Base-by-base conservation (phyloP, 2,329 filamentous ascomycete genomes). In the Magnaporthiopsis poae region DNA sequence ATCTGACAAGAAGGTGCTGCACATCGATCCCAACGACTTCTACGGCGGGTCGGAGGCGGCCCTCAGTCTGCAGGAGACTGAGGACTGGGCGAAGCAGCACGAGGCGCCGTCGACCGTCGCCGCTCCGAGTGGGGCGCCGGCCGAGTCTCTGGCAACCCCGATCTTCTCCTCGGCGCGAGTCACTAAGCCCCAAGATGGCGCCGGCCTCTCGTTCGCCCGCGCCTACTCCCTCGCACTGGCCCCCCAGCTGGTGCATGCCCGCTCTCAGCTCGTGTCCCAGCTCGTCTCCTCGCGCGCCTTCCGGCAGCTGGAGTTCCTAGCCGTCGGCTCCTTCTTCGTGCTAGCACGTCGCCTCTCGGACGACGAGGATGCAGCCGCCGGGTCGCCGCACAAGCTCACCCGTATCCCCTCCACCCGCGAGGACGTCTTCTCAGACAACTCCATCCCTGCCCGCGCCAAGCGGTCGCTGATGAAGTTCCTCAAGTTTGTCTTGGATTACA, bases 241-340 rank as follows among this genome's bases (percentile, higher is more conserved):
- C 27, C 93, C 95, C 8, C 90, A 96, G 73, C 81, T 97, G 69
- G 88, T 98, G 65, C 95, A 97, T 77, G 86, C 91, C 12, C 88
- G 89, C 66, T 96, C 93, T 2, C 82, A 86, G 70, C 83, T 98
- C 46, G 81, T 98, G 5, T 85, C 87, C 11, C 85, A 88, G 72
- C 85, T 98, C 21, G 91, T 98, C n/a, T 92, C 92, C 2, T 96
- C 94, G 8, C 90, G 88, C 71, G 90, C 92, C 15, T 94, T 94
- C 73, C 86, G 89, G 29, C 93, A 97, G 78, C 84, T 99, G 62
- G 94, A 98, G 74, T 98, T 98, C 71, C 86, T 95, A 69, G 92
- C 94, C 35, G 91, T 98, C 33, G 94, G 94, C 33, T 94, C 90
- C 67, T 98, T 94, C 86, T 97, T 90, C 84, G 86, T 97, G 66